phyloP scores from a whole-genome alignment of 495 filamentous ascomycete species.

The Parathielavia appendiculata region DNA sequence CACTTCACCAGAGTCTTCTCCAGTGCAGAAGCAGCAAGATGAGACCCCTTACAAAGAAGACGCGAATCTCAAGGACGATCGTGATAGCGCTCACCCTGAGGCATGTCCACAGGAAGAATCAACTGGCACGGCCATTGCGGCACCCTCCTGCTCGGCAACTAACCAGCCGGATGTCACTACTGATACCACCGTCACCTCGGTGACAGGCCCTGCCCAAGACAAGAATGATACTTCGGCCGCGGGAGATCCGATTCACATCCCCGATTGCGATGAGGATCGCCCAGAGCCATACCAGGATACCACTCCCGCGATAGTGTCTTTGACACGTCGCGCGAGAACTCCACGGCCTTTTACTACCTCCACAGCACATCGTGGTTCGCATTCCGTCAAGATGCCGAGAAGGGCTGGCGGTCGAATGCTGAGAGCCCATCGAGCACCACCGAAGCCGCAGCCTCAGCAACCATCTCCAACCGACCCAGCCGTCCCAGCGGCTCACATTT shows the following conservation, averaged over 20 bases:
- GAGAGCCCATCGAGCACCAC: background rate
- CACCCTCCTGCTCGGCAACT: too few species aligned
- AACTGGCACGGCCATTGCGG: too few species aligned
- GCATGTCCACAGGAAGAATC: too few species aligned
- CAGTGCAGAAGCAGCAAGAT: background rate
- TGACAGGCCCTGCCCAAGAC: too few species aligned
- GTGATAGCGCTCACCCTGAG: background rate
- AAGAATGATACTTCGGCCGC: too few species aligned
- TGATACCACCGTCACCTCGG: too few species aligned
- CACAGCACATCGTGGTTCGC: background rate
- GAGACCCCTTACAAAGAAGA: background rate
- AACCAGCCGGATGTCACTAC: too few species aligned
- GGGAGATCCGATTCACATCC: background rate
- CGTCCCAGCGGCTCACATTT: background rate
- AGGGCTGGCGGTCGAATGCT: background rate
- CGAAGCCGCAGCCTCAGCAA: background rate
- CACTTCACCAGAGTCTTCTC: background rate
- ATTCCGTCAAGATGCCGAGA: too few species aligned
- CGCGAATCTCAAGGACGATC: background rate
- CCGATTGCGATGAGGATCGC: background rate
- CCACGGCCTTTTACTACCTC: background rate
- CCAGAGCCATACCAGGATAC: background rate
- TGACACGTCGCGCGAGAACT: background rate
- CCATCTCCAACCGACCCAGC: background rate
- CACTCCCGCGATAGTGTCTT: background rate